Evolutionary conservation across 257 asterid genomes (phyloP).

Genomic region (Ballota nigra): DNA sequence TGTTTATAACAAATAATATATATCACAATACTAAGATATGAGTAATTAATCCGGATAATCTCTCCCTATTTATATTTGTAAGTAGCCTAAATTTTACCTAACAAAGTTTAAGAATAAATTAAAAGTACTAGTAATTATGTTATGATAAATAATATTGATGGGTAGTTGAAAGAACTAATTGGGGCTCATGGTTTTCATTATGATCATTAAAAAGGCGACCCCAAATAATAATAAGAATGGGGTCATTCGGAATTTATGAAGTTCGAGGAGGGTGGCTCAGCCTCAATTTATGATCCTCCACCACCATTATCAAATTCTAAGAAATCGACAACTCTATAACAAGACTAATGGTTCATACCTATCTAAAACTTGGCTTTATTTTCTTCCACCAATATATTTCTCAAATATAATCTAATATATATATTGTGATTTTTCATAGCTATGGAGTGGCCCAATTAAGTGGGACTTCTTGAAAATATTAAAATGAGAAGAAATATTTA

Average conservation of each 20-base stretch:
- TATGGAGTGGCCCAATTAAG: neutral
- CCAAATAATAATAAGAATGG: conserved; percentile 25
- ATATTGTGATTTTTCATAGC: neutral
- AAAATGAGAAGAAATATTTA: neutral
- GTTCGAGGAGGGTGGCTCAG: conserved; percentile 18
- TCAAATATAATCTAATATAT: neutral
- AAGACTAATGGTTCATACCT: conserved; percentile 27
- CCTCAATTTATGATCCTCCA: conserved; percentile 29
- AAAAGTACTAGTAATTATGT: neutral
- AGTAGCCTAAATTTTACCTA: no score
- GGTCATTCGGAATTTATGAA: conserved; percentile 37
- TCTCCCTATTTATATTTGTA: no score
- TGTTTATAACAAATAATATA: no score
- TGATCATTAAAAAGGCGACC: conserved; percentile 26
- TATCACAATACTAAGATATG: no score
- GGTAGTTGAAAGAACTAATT: conserved; percentile 27
- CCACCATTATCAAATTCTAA: conserved; percentile 21
- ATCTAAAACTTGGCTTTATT: conserved; percentile 29
- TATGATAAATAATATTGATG: neutral
- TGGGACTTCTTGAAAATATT: neutral
- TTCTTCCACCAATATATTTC: conserved; percentile 24
- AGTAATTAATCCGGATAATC: no score
- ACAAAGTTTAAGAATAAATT: no score
- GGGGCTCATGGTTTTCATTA: conserved; percentile 21
- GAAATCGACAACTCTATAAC: conserved; percentile 39